These are phyloP conservation scores for Dipteronia sinensis DNA, from an alignment of 345 rosid genomes.

Conservation along the genomic window DNA sequence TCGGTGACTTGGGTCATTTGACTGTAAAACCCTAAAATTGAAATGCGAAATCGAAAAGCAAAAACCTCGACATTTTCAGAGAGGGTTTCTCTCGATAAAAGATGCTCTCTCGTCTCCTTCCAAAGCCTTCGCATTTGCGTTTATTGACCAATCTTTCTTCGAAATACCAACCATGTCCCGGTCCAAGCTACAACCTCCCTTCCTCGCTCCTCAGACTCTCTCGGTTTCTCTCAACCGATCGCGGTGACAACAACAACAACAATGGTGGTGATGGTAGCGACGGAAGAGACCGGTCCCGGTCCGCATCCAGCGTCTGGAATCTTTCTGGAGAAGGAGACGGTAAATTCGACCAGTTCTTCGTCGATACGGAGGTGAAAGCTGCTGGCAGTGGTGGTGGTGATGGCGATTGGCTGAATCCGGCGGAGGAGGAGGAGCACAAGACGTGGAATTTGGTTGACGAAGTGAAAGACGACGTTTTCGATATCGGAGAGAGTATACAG, in stretches of 20 bases:
- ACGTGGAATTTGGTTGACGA: conserved; percentile 55
- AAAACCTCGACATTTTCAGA: conserved; percentile 5
- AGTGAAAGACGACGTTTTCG: conserved; percentile 45
- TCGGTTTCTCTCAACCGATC: conserved; percentile 47
- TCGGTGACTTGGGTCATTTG: background rate
- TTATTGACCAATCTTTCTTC: conserved; percentile 39
- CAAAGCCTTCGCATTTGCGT: conserved; percentile 63
- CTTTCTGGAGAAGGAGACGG: conserved; percentile 47
- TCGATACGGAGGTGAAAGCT: conserved; percentile 41
- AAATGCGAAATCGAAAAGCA: background rate
- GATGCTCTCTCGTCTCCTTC: conserved; percentile 74
- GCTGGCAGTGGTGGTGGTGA: conserved; percentile 18
- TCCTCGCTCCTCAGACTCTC: conserved; percentile 28
- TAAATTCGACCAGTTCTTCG: conserved; percentile 38
- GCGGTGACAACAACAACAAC: conserved; percentile 24
- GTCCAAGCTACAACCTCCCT: conserved; percentile 5
- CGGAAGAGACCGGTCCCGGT: conserved; percentile 18
- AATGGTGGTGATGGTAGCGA: conserved; percentile 25
- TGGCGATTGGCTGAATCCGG: conserved; percentile 35
- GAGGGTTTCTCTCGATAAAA: conserved; percentile 14
- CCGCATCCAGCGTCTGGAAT: conserved; percentile 48
- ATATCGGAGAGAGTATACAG: conserved; percentile 30
- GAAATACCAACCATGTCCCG: conserved; percentile 28
- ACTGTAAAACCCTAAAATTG: background rate
- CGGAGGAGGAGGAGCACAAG: conserved; percentile 31